Base-by-base conservation (phyloP, 495 filamentous ascomycete species). In the Glonium stellatum region DNA sequence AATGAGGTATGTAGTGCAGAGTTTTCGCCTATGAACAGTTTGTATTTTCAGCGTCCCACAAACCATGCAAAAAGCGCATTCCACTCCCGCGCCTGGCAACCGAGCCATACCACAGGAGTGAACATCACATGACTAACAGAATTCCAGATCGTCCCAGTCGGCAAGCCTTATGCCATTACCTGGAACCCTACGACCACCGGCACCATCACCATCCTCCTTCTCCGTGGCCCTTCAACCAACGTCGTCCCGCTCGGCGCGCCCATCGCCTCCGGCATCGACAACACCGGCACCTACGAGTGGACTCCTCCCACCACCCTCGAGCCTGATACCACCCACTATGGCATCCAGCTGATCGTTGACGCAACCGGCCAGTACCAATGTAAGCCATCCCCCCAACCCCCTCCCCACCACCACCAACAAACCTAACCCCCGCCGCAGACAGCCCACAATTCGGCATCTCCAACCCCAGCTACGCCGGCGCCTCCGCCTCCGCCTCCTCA, bases 401-500 rank as follows among this genome's bases (percentile, higher is more conserved):
- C n/a, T n/a, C n/a, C n/a, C n/a, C n/a, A 2, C 18, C 52, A 36
- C 31, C 36, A 34, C 15, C 35, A 19, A 50, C 22, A 15, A 31
- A 31, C 27, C 6, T 6, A 31, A n/a, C n/a, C 27, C 27, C 27
- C 27, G 6, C 2, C 27, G 27, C 47, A 54, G 41, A 81, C 74
- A 80, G 79, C 23, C 82, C 81, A 44, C 86, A 88, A 69, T 89
- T 87, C 73, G 85, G 85, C 67, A 75, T 89, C 71, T 71, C 71
- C 55, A 83, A 83, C 72, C 21, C 51, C 18, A 18, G 60, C 55
- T 65, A 65, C 65, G 36, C 39, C 10, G 39, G 9, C 18, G 47
- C 11, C 10, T 19, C 1, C 21, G n/a, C 12, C 35, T 31, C 52
- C 19, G 36, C 35, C 15, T 57, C 15, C 13, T 19, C 1, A 13